Evolutionary conservation across 2,329 filamentous ascomycete genomes (phyloP), one percentile per base, ranked within the genome.

Genomic region (Pestalotiopsis sp.): DNA sequence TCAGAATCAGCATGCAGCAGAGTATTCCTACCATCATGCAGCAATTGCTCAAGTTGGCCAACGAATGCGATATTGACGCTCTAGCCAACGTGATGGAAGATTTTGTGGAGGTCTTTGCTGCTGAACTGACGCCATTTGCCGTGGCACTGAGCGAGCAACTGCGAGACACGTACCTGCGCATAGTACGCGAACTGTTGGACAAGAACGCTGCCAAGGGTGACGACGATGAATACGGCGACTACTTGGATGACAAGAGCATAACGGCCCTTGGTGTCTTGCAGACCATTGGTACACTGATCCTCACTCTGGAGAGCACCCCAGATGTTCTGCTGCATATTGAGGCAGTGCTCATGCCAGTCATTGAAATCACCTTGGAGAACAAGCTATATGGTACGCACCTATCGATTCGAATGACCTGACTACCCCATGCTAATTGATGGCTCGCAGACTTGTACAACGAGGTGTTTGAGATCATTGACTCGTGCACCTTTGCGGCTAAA

Each of bases 1-100:
- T 99, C 77, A 92, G 95, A 68, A 92, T 91, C 56, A 96, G 93
- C 81, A 98, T 99, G 96, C 95, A 98, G 82, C 91, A 95, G 77
- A 98, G 95, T 79, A 99, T 99, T 73, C 95, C 96, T 17, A 97
- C 97, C 76, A 98, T 99, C 77, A 99, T 99, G 96, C 97, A 98
- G 82, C 95, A 99, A 81, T 87, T 99, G 14, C 87, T 99, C 67
- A 98, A 98, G 83, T 85, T 99, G 68, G 95, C 96, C 36, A 99
- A 99, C 78, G 96, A 99, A 82, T 96, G 97, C 69, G 96, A 99
- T 78, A 95, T 99, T 62, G 96, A 99, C 80, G 95, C 96, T 4
- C 86, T 99, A 56, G 95, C 96, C 25, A 98, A 98, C 77, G 96
- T 99, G 52, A 99, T 99, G 96, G 96, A 99, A 81, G 96, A 99